Evolutionary conservation across 1,139 yeast genomes (phyloP).

Genomic region (Candida gigantensis): DNA sequence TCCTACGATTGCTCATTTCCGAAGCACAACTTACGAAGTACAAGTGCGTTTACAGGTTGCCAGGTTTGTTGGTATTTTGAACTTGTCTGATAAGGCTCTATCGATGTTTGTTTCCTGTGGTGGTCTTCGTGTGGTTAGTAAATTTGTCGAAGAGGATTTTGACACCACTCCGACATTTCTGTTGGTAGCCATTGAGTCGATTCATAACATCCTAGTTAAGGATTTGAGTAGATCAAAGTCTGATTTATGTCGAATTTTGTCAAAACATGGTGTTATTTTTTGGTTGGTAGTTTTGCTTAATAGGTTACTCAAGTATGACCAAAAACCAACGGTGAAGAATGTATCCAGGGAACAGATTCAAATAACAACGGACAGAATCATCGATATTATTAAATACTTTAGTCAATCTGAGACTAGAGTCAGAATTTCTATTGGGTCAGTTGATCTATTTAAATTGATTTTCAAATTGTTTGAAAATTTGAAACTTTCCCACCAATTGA

Average conservation of each 20-base stretch:
- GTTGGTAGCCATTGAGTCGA: constrained; percentile 46
- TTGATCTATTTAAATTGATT: constrained; percentile 47
- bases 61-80: constrained; percentile 40
- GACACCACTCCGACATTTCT: constrained; percentile 48
- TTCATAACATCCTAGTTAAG: constrained; percentile 43
- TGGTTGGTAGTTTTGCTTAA: constrained; percentile 50
- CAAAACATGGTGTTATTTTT: constrained; percentile 50
- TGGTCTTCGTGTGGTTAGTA: constrained; percentile 51
- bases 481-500: constrained; percentile 33
- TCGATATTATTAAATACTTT: constrained; percentile 41
- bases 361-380: constrained; percentile 35
- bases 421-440: constrained; percentile 38
- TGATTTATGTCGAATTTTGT: constrained; percentile 55
- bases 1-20: constrained; percentile 48
- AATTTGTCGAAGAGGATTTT: constrained; percentile 57
- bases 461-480: constrained; percentile 41
- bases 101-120: constrained; percentile 59
- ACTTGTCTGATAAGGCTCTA: constrained; percentile 40
- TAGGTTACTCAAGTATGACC: constrained; percentile 21
- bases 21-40: constrained; percentile 35
- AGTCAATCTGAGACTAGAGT: constrained; percentile 49
- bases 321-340: constrained; percentile 12
- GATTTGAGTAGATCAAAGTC: constrained; percentile 51
- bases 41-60: constrained; percentile 48
- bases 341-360: constrained; percentile 24